Base-by-base conservation (phyloP, 2,329 filamentous ascomycete species). In the Fusarium sp. region DNA sequence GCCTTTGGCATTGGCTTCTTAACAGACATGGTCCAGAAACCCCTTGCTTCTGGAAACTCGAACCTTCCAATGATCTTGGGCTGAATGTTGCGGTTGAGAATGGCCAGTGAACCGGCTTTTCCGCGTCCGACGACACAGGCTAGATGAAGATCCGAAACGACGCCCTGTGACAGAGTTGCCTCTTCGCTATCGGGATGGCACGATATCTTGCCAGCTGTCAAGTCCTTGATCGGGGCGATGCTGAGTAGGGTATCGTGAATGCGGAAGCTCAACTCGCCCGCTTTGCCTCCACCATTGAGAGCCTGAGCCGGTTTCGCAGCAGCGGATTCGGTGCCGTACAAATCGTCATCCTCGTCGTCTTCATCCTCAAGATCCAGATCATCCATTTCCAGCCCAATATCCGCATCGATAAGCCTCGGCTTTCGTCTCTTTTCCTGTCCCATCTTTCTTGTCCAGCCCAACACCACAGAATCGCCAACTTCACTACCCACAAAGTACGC, bases 401-500 rank as follows among this genome's bases (percentile, higher is more conserved):
- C 83, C 8, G 89, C 84, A 55, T 92, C 91, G 8, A 88, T 78
- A 12, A 89, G 81, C 47, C 91, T 89, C 30, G 89, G 87, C 75
- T 91, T 91, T 74, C 89, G 92, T 61, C 90, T 90, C 76, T 91
- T 91, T 57, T 89, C 89, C 68, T 90, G 89, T 17, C 85, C 83
- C 61, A 91, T 88, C 75, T 92, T 92, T 71, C 89, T 89, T 42
- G 89, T 90, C 92, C 95, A 98, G 28, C 93, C 92, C 32, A 99
- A 81, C 8, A 99, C 87, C 4, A 94, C 81, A 1, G 96, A 97
- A 75, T 98, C 94, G 14, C 91, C 89, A 62, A 92, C 89, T 79
- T 97, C 94, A 78, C 94, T 97, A 18, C 96, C 96, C 30, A 97
- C 83, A 79, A 99, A 99, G 38, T 98, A 80, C 24, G 88, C 87